These are phyloP conservation scores for Coemansia sp. DNA, from an alignment of 192 early-diverging fungal genomes.

Conservation along the genomic window DNA sequence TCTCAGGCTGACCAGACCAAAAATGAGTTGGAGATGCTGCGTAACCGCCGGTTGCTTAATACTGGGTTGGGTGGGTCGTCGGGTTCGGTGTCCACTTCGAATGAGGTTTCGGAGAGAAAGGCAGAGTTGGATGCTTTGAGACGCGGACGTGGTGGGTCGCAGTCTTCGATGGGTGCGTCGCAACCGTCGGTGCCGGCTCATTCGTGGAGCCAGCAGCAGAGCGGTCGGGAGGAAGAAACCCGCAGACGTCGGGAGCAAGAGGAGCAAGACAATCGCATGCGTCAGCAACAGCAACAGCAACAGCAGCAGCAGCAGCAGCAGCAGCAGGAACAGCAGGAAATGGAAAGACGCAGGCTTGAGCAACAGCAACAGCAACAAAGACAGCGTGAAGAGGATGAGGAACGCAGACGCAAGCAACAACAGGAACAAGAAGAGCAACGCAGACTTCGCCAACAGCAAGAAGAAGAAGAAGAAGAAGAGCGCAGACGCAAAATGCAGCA, in stretches of 20 bases:
- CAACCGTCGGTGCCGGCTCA: slow-evolving; percentile 29
- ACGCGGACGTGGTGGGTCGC: slow-evolving; percentile 36
- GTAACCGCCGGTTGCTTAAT: slow-evolving; percentile 47
- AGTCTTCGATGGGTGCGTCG: slow-evolving; percentile 13
- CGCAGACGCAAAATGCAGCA: slow-evolving; percentile 34
- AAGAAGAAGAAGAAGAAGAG: slow-evolving; percentile 28
- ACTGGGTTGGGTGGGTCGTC: slow-evolving; percentile 26
- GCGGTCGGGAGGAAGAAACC: slow-evolving; percentile 27
- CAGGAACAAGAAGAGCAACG: slow-evolving; percentile 30
- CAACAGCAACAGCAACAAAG: neutral
- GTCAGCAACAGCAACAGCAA: slow-evolving; percentile 36
- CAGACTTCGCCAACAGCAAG: slow-evolving; percentile 27
- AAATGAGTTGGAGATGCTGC: slow-evolving; percentile 54
- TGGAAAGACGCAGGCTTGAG: slow-evolving; percentile 52
- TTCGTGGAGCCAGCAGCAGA: slow-evolving; percentile 38
- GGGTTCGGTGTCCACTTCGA: neutral
- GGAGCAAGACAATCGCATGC: slow-evolving; percentile 12
- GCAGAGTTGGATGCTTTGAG: slow-evolving; percentile 47
- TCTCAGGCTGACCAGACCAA: slow-evolving; percentile 56
- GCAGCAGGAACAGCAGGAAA: slow-evolving; percentile 44
- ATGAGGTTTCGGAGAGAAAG: slow-evolving; percentile 31
- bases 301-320: slow-evolving; percentile 30
- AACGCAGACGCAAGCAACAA: slow-evolving; percentile 8
- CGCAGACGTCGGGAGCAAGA: slow-evolving; percentile 19
- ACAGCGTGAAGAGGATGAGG: slow-evolving; percentile 10